These are phyloP conservation scores for Grigorovia jiainica DNA, from an alignment of 805 yeast genomes.

Conservation along the genomic window DNA sequence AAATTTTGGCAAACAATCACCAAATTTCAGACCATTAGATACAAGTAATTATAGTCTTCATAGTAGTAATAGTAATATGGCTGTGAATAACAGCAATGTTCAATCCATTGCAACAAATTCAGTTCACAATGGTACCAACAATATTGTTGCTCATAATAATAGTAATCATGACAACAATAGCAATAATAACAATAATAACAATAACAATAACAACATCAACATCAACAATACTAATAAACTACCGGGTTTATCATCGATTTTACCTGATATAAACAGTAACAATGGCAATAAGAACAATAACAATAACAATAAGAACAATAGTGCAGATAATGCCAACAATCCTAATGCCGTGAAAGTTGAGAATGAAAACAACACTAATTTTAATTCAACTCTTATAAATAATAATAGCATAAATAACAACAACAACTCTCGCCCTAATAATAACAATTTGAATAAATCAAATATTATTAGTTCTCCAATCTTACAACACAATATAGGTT, in stretches of 20 bases:
- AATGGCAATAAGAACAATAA: background rate
- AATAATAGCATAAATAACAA: background rate
- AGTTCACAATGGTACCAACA: constrained; percentile 44
- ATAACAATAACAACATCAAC: constrained; percentile 6
- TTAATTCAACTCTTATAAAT: background rate
- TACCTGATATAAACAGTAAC: constrained; percentile 1
- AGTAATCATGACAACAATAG: constrained; percentile 1
- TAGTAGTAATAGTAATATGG: background rate
- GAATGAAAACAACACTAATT: too few relatives aligned
- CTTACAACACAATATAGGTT: background rate
- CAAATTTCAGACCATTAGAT: background rate
- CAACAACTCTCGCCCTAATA: background rate
- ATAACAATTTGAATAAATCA: background rate
- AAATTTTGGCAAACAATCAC: background rate
- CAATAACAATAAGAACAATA: background rate
- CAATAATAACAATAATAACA: constrained; percentile 49
- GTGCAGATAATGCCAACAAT: background rate
- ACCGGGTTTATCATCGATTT: constrained; percentile 4
- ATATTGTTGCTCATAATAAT: constrained; percentile 27
- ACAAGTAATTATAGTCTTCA: background rate
- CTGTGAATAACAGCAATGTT: background rate
- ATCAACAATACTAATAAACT: background rate
- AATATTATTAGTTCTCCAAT: background rate
- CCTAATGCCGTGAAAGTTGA: background rate
- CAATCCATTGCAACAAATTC: background rate